Evolutionary conservation across 78 protist genomes (phyloP).

Genomic region (Dictyostelium brefeldianum): DNA sequence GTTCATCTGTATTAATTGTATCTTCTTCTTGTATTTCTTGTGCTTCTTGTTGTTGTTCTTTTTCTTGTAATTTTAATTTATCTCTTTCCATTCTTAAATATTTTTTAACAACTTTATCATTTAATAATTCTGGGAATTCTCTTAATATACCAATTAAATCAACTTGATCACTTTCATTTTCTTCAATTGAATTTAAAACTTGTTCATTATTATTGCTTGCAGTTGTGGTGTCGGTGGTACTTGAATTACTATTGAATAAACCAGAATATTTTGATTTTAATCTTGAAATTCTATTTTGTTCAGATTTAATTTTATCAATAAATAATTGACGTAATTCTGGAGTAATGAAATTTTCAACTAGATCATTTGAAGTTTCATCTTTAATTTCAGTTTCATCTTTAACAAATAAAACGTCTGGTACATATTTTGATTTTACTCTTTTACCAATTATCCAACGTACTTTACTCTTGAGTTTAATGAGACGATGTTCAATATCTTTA

Average conservation of each 20-base stretch:
- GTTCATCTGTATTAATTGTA: background rate
- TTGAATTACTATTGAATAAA: background rate
- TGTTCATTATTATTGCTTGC: background rate
- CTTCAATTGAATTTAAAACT: background rate
- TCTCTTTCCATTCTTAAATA: background rate
- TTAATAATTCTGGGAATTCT: slow-evolving; percentile 9
- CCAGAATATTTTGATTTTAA: slow-evolving; percentile 46
- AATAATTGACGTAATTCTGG: slow-evolving; percentile 18
- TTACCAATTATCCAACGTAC: slow-evolving; percentile 18
- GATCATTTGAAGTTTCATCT: slow-evolving; percentile 10
- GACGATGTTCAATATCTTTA: slow-evolving; percentile 20
- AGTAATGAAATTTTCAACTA: slow-evolving; percentile 4
- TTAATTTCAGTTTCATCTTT: slow-evolving; percentile 11
- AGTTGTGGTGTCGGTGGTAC: background rate
- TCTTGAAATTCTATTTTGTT: background rate
- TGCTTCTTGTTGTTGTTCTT: background rate
- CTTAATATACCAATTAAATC: background rate
- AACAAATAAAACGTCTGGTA: slow-evolving; percentile 45
- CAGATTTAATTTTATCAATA: background rate
- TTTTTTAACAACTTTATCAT: slow-evolving; percentile 14
- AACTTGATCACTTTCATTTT: background rate
- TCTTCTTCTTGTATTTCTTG: background rate
- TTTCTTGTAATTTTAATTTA: background rate
- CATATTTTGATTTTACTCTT: slow-evolving; percentile 56
- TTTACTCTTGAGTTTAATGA: slow-evolving; percentile 6